Base-by-base conservation (phyloP, 1,139 yeast species). In the Arxiozyma slooffiae region DNA sequence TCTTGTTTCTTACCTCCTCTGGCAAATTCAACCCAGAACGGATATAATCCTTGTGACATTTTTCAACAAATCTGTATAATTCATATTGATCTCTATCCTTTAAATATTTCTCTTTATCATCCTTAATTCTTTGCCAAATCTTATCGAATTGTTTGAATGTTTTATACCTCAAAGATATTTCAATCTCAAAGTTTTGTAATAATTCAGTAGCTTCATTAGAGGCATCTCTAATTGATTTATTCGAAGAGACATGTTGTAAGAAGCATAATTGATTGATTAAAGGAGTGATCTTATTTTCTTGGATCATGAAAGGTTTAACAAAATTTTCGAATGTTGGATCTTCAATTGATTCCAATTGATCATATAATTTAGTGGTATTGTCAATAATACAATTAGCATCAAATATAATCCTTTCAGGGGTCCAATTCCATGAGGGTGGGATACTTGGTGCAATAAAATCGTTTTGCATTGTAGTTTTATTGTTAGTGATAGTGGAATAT, bases 11-110 rank as follows among this genome's bases (percentile, higher is more conserved):
- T 48, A 74, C 68, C 34, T 76, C 82, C 50, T 71, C 65, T 9
- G 84, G 74, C 56, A 85, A 69, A 23, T 76, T 82, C 55, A 87
- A 72, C 44, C 95, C 95, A 57, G 79, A 79, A 58, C 92, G 75
- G 53, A 77, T 75, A 61, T 73, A 85, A 46, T 74, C 77, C 45
- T 68, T 71, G 57, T 81, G 75, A 41, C 74, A 67, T 61, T 85
- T 83, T 51, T 77, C 78, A 48, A 83, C 69, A 57, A 74, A 79
- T 54, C 83, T 74, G 55, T 67, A 72, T 2, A 81, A 72, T 64
- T 85, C 94, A 1, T 75, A 68, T 14, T 49, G 46, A 52, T 79
- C 81, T 40, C 77, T 61, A 20, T 42, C 44, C 6, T 24, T 49
- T 18, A 50, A 23, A 2, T 58, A 60, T 20, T 67, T 61, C 17